Base-by-base conservation (phyloP, 2,329 filamentous ascomycete genomes). In the Fusarium sp. region DNA sequence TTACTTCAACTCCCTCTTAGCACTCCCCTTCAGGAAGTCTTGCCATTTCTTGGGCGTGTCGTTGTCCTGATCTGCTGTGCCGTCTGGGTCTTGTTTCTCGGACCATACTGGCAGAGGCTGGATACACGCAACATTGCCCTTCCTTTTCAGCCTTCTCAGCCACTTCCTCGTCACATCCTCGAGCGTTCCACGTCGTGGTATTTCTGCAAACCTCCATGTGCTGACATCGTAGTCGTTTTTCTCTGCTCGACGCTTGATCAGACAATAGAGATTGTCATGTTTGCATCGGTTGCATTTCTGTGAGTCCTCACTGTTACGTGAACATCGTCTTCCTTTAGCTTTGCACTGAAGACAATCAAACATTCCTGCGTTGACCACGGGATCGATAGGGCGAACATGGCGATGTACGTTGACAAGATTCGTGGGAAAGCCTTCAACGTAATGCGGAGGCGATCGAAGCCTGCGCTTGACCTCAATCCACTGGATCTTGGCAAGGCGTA, bases 171-270 rank as follows among this genome's bases (percentile, higher is more conserved):
- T 46, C 21, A 58, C 49, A 7, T 17, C 15, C 11, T 38, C 51
- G n/a, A 23, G 21, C 4, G 39, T 26, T 20, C 26, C 44, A 3
- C 34, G 26, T 19, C 34, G 21, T 6, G 62, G 47, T 7, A 23
- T 36, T 17, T 45, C 26, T 15, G 51, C 49, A 42, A 70, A 63
- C 28, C n/a, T 45, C 53, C 38, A 52, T 7, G 28, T 21, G 7
- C 51, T 83, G 46, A 88, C 78, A 4, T 88, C 83, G 34, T 36
- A 17, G 71, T 89, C 85, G 75, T 89, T 85, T 56, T 88, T 87
- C 11, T 80, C 47, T 28, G 28, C 28, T n/a, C 6, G 30, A 30
- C 34, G 78, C 67, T 88, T 81, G 15, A 65, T 69, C 26, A 68
- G 68, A 62, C 68, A 79, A 56, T 20, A 68, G 46, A 67, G 62